Base-by-base conservation (phyloP, 2,329 filamentous ascomycete genomes). In the Metarhizium guizhouense region DNA sequence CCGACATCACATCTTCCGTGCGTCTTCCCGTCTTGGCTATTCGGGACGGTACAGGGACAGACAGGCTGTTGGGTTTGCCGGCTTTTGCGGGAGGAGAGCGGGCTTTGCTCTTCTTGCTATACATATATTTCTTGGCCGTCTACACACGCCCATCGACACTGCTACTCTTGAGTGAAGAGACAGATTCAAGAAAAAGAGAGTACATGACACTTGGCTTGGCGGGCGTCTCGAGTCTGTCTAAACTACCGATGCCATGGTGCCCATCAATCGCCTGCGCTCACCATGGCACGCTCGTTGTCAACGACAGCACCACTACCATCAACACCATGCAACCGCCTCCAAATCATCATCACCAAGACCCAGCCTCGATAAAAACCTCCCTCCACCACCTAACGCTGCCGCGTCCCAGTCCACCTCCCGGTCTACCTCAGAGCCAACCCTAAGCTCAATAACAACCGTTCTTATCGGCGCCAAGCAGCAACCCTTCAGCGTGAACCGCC, bases 401-500 rank as follows among this genome's bases (percentile, higher is more conserved):
- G 40, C 58, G 58, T 6, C 61, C 61, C 13, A 58, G 59, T n/a
- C 64, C 14, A 61, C n/a, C n/a, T 18, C 25, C 53, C 42, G 14
- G 32, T 45, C 40, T 16, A 7, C 18, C 54, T 18, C 45, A 5
- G 20, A 48, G n/a, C 13, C 14, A 54, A 30, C 20, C 63, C 25
- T 18, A 59, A 63, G 42, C 42, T 45, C 42, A 30, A 64, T 65
- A 54, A 64, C 68, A 32, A 74, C 67, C 6, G 64, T 78, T 38
- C 67, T 76, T 53, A 69, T 78, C 56, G 76, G 76, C 4, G 66
- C 72, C 45, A 70, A 72, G 47, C 66, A 74, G 55, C 64, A 67
- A 10, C 68, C 70, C 54, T 77, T 77, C 63, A 65, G 64, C 47
- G 66, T 77, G 56, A 72, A 76, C 65, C 70, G 70, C 59, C 70